Base-by-base conservation (phyloP, 352 stramenopile genomes). In the Blastocystis hominis region DNA sequence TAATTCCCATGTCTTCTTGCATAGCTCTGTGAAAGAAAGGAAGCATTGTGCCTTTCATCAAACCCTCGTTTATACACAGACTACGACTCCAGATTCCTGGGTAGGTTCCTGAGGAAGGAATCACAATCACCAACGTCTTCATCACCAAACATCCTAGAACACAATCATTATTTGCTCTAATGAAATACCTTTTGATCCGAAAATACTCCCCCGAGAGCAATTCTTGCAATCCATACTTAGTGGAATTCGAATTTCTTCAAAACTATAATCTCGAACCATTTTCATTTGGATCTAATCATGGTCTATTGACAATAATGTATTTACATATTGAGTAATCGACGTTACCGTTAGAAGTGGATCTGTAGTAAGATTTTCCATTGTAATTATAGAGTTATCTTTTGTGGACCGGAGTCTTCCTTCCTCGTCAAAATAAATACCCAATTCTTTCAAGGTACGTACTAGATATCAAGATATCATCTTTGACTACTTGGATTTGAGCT, bases 11-110 rank as follows among this genome's bases (percentile, higher is more conserved):
- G 5, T 91, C 92, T 76, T 94, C 91, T 69, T 94, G 91, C 1
- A 95, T 91, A 3, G 93, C 93, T 86, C 94, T 93, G 89, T 92
- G 92, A 78, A 95, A 94, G 87, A 94, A 95, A 62, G 93, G 91
- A 79, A 95, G 90, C 93, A 95, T 95, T 24, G 92, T 94, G 9
- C 93, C 93, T 20, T 91, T 92, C 87, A 94, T 92, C 77, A 95
- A 91, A 34, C 93, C 93, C 9, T 92, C 92, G 69, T 95, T 92
- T 46, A 95, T 89, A 61, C 94, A 91, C 3, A 95, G 86, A 0
- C 92, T 92, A 3, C 93, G 92, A 63, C 92, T 94, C 93, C 93
- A 95, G 15, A 95, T 88, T 2, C 93, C 93, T 0, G 93, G 93
- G 46, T 93, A 94, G 15, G 94, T 89, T 0, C 93, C 93, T 0